Evolutionary conservation across 805 yeast species (phyloP), one percentile per base, ranked within the genome.

Genomic region (Barnettozyma wickerhamii): DNA sequence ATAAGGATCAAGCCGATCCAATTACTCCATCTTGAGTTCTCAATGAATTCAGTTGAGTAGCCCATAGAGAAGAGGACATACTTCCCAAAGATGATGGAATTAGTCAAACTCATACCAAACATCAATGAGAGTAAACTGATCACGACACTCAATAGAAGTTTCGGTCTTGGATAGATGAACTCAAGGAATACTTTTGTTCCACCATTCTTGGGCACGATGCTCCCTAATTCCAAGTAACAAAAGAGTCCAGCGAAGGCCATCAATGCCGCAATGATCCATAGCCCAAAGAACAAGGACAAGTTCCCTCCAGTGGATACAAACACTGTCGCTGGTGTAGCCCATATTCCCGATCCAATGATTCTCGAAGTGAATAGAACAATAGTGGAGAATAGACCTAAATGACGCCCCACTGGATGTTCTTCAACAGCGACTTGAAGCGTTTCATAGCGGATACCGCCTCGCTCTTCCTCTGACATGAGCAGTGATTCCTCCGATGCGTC

Each of bases 321-420:
- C 23, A 84, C 75, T 19, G 81, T 74, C 15, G 84, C 73, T 0
- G 90, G 82, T 1, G 81, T 75, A 7, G 89, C 81, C 64, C 84
- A 81, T 7, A 84, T 83, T 0, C 93, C 93, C 0, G 89, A 80
- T 0, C 95, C 93, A 10, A 84, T 65, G 31, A 84, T 84, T 45
- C 90, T 64, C 13, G 86, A 77, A 6, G 84, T 69, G 50, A 81
- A 79, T 43, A 82, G 61, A 33, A 81, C 71, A 30, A 79, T 69
- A 0, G 86, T 80, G 6, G 88, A 78, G 50, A 73, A 81, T 3
- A 81, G 58, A 0, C 91, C 91, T 45, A 84, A 58, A 59, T 83
- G 88, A 29, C 91, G 65, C 1, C 91, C 91, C 49, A 81, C 88
- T 1, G 90, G 90, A 10, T 52, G 40, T 13, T 55, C 55, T 31